Evolutionary conservation across 1,139 yeast genomes (phyloP), one percentile per base, ranked within the genome.

Genomic region (Debaryomyces subglobosus): DNA sequence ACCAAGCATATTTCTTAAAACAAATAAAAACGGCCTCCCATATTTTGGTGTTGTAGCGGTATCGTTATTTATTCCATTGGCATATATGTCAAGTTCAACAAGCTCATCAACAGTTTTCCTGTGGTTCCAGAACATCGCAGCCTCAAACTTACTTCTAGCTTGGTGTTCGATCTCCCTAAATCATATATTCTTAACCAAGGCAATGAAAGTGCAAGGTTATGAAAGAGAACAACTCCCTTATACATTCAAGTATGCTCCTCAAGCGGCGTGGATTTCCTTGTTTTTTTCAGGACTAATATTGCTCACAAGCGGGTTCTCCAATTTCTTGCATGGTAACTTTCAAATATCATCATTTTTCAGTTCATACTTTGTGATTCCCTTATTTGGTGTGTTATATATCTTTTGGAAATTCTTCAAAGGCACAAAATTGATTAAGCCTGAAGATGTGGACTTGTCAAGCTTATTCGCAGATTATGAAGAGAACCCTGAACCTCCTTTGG

Each of bases 1-100:
- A 4, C 85, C 85, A 49, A 64, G 61, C 46, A 54, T 77, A 34
- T 73, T 79, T 54, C 63, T 71, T 16, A 72, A 60, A 53, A 67
- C 74, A 15, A 78, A 69, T 58, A 70, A 66, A 45, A 63, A 61
- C 43, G 82, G 81, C 50, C 66, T 74, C 27, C 83, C 83, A 36
- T 43, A 43, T 25, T 39, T 63, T 21, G 78, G 74, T 1, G 67
- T 73, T 13, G 46, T 54, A 0, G 46, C 68, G 15, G 59, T 64
- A 3, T 60, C 65, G 3, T 29, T 58, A 2, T 61, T 70, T 49
- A 58, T 60, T 46, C 68, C 64, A 18, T 59, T 59, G 48, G 67
- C 68, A n/a, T 68, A 61, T 51, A 62, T 68, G 70, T 54, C 63
- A 12, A 50, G 54, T 34, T 52, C 59, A 10, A 43, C 51, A 12